phyloP scores from a whole-genome alignment of 345 rosid species.

The Excoecaria agallocha region DNA sequence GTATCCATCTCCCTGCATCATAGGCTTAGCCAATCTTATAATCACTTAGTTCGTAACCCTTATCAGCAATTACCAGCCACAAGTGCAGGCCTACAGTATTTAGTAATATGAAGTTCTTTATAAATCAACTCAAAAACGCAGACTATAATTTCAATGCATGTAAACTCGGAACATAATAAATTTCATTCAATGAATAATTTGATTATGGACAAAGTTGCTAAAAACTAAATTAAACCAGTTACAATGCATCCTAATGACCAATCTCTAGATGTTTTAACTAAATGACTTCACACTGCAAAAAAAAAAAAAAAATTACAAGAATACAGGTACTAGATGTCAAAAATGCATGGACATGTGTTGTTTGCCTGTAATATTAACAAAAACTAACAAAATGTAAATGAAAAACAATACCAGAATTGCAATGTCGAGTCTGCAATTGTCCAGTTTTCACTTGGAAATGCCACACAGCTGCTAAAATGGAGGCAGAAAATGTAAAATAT shows the following conservation, averaged over 20 bases:
- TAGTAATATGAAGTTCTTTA: too few relatives aligned
- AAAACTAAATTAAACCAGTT: neutral
- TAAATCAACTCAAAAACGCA: neutral
- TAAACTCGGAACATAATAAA: too few relatives aligned
- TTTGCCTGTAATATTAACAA: neutral
- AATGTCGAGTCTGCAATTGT: conserved; percentile 97
- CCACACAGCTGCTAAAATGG: conserved; percentile 61
- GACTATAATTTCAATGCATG: too few relatives aligned
- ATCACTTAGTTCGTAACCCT: neutral
- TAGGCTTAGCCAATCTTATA: neutral
- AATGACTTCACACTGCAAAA: neutral
- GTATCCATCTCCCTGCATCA: neutral
- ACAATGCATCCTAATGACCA: neutral
- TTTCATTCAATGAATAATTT: too few relatives aligned
- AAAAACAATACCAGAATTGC: conserved; percentile 74
- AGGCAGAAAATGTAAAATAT: conserved; percentile 1
- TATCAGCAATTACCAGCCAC: neutral
- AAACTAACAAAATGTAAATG: conserved; percentile 9
- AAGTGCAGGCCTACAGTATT: neutral
- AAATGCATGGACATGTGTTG: neutral
- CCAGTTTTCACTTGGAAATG: conserved; percentile 95
- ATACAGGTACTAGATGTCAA: neutral
- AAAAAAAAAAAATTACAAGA: neutral
- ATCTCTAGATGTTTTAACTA: neutral
- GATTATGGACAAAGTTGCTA: too few relatives aligned